These are phyloP conservation scores for Trichosporon ovoides DNA, from an alignment of 1,284 basidiomycete species.

Conservation along the genomic window DNA sequence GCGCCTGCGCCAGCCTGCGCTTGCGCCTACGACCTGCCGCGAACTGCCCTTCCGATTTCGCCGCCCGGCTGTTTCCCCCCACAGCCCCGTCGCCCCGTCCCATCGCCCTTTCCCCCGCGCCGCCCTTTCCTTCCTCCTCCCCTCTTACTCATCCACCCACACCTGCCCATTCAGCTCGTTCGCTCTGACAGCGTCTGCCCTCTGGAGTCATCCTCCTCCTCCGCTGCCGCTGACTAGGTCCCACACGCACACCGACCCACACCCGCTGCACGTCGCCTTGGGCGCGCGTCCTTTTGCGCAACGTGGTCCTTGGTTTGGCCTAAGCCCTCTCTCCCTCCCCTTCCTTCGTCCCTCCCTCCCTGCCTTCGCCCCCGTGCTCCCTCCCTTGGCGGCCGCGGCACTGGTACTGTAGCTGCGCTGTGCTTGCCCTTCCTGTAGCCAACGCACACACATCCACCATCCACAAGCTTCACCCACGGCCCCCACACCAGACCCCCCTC, in stretches of 20 bases:
- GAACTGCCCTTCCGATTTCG: conserved; percentile 1
- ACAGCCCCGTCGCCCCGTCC: conserved; percentile 5
- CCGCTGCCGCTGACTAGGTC: conserved; percentile 1
- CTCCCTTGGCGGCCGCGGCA: background rate
- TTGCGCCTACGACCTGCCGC: background rate
- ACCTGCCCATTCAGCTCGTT: background rate
- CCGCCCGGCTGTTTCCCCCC: conserved; percentile 3
- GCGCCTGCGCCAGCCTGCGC: too few species aligned
- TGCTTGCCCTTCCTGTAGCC: background rate
- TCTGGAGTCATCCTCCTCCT: conserved; percentile 5
- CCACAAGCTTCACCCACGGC: background rate
- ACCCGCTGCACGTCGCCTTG: background rate
- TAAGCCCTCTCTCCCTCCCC: background rate
- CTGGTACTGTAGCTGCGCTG: background rate
- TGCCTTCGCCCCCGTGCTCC: too few species aligned
- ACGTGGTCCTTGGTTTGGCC: conserved; percentile 5
- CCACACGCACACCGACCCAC: conserved; percentile 1
- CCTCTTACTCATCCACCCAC: conserved; percentile 4
- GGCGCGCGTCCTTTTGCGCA: background rate
- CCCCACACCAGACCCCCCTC: background rate
- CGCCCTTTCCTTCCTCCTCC: conserved; percentile 3
- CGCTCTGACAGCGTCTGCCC: conserved; percentile 4
- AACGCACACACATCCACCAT: background rate
- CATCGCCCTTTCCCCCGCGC: conserved; percentile 5
- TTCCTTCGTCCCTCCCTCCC: too few species aligned